Evolutionary conservation across 1,284 basidiomycete species (phyloP).

Genomic region (Cryptococcus jaspeensis): DNA sequence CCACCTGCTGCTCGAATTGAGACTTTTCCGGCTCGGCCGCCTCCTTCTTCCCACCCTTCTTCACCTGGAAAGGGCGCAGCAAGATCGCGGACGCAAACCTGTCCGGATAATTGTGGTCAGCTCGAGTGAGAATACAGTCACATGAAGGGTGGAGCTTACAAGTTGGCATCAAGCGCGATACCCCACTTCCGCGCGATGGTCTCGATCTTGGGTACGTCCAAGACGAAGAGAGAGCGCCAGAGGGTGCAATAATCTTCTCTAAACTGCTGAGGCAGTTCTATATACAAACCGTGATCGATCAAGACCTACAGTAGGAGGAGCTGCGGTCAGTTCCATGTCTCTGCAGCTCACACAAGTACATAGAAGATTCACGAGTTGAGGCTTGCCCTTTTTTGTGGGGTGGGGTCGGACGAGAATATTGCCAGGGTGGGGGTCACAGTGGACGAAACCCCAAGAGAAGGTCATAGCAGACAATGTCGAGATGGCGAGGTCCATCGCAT

Average conservation of each 20-base stretch:
- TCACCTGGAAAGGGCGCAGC: slow-evolving; percentile 45
- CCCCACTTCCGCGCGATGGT: slow-evolving; percentile 71
- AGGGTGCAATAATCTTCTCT: slow-evolving; percentile 70
- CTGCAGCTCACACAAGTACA: not conserved
- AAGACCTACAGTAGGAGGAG: slow-evolving; percentile 50
- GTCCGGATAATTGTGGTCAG: not conserved
- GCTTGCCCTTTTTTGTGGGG: slow-evolving; percentile 59
- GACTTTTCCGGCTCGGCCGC: slow-evolving; percentile 28
- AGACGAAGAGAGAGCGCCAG: slow-evolving; percentile 73
- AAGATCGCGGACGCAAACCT: slow-evolving; percentile 52
- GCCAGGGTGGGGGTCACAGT: slow-evolving; percentile 64
- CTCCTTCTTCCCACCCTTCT: slow-evolving; percentile 15
- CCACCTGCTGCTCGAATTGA: slow-evolving; percentile 52
- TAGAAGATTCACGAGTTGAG: slow-evolving; percentile 64
- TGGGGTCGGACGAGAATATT: slow-evolving; percentile 79
- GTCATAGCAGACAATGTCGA: slow-evolving; percentile 79
- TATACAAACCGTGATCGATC: slow-evolving; percentile 85
- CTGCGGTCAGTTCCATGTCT: too few relatives aligned
- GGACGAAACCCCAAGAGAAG: slow-evolving; percentile 84
- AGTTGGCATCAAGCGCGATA: slow-evolving; percentile 67
- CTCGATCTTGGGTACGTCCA: slow-evolving; percentile 66
- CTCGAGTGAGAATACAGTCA: not conserved
- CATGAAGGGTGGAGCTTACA: slow-evolving; percentile 48
- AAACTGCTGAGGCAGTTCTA: slow-evolving; percentile 64
- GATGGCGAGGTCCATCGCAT: slow-evolving; percentile 53